These are phyloP conservation scores for Colletotrichum abscissum DNA, from an alignment of 2,329 filamentous ascomycete genomes.

Conservation along the genomic window DNA sequence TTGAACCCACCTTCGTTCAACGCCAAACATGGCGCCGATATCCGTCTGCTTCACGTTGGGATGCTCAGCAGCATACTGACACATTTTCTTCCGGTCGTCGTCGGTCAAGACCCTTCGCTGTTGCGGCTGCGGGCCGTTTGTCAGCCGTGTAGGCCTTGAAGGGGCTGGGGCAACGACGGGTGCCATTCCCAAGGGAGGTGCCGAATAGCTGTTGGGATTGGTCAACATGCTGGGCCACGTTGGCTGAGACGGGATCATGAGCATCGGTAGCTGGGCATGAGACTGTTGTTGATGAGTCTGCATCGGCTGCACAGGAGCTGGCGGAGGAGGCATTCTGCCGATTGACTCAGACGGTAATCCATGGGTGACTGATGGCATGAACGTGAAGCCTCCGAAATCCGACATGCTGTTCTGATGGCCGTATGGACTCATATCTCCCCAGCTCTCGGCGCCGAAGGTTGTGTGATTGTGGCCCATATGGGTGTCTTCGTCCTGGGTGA, in stretches of 20 bases:
- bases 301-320: constrained; percentile 60
- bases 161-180: constrained; percentile 60
- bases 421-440: constrained; percentile 70
- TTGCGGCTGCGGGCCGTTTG: constrained; percentile 64
- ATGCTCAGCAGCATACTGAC: constrained; percentile 90
- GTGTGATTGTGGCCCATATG: constrained; percentile 48
- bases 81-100: constrained; percentile 92
- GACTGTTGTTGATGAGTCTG: constrained; percentile 49
- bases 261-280: constrained; percentile 69
- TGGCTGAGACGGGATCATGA: constrained; percentile 75
- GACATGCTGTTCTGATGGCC: constrained; percentile 74
- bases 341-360: constrained; percentile 63
- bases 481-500: constrained; percentile 51
- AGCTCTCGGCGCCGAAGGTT: constrained; percentile 58
- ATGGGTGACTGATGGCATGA: constrained; percentile 62
- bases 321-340: constrained; percentile 66
- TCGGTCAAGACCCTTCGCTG: constrained; percentile 91
- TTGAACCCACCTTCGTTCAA: constrained; percentile 87
- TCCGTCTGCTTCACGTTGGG: constrained; percentile 94
- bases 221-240: constrained; percentile 87
- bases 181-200: constrained; percentile 69
- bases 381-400: constrained; percentile 73
- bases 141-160: constrained; percentile 62
- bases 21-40: constrained; percentile 94
- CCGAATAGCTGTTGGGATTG: constrained; percentile 73